Base-by-base conservation (phyloP, 331 rosid species). In the Rosa hybrid region DNA sequence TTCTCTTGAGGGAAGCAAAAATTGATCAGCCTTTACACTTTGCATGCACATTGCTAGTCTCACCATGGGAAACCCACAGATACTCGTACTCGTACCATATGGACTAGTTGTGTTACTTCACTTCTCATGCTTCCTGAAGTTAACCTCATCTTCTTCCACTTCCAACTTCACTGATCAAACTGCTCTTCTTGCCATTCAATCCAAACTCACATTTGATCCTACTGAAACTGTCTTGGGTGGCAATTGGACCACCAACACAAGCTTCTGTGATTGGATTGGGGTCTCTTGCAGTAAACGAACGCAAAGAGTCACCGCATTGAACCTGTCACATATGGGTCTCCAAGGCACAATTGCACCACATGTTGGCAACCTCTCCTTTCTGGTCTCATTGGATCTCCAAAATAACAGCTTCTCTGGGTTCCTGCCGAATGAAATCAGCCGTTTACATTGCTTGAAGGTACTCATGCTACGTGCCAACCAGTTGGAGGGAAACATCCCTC, bases 301-400 rank as follows among this genome's bases (percentile, higher is more conserved):
- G 60, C 56, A 71, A 71, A 48, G 76, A 71, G 80, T 64, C 21
- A 63, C 21, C 13, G 60, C 60, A 1, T 10, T 77, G 62, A 18
- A 64, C 63, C 73, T 48, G 46, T 63, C 72, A 11, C 0, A 1
- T n/a, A 17, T 64, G 80, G 80, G 30, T 10, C 74, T 77, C 14
- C 51, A 65, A 17, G 74, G 80, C 27, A 49, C 48, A 11, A 64
- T 77, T 63, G n/a, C 74, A 2, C 73, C 74, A 10, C 80, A 77
- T 21, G 30, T 69, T n/a, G 53, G 74, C 60, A 54, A 54, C 50
- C 78, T 54, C 39, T 54, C 67, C 38, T 74, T 74, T 46, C 65
- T 53, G 3, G 78, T 38, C 67, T 34, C 18, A 18, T 48, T 74
- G 9, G 50, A 30, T 53, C 49, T 74, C 1, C 21, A 2, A 23